These are phyloP conservation scores for Neophaeococcomyces aloes DNA, from an alignment of 2,329 filamentous ascomycete species.

Conservation along the genomic window DNA sequence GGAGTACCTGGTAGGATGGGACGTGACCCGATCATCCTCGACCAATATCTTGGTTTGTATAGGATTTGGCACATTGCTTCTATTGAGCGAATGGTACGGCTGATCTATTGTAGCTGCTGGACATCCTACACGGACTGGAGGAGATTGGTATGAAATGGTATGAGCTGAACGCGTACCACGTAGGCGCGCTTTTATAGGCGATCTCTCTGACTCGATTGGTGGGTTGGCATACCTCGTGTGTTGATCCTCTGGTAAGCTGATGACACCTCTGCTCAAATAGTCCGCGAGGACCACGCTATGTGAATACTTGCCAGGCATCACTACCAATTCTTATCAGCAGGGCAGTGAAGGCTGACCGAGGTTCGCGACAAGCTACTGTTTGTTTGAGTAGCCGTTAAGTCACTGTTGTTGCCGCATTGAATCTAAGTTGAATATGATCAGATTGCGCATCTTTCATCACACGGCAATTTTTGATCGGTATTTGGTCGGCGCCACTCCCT, in stretches of 20 bases:
- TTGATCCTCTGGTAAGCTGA: constrained; percentile 11
- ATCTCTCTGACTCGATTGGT: constrained; percentile 16
- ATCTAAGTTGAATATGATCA: no score
- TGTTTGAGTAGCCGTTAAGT: no score
- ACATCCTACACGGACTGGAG: neutral
- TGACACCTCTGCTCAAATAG: constrained; percentile 17
- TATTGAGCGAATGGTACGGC: neutral
- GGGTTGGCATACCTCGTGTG: constrained; percentile 7
- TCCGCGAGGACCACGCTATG: constrained; percentile 19
- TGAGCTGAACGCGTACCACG: neutral
- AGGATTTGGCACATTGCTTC: neutral
- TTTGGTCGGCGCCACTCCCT: no score
- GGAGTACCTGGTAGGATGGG: neutral
- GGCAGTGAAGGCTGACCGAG: no score
- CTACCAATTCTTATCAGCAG: neutral
- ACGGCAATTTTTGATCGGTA: no score
- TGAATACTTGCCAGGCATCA: constrained; percentile 21
- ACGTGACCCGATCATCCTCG: neutral
- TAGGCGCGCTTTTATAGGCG: neutral
- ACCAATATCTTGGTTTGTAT: neutral
- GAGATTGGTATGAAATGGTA: neutral
- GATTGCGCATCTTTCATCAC: no score
- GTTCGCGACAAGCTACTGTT: no score
- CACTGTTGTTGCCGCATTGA: no score
- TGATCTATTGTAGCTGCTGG: neutral